These are phyloP conservation scores for Metarhizium sp. DNA, from an alignment of 2,329 filamentous ascomycete species.

Conservation along the genomic window DNA sequence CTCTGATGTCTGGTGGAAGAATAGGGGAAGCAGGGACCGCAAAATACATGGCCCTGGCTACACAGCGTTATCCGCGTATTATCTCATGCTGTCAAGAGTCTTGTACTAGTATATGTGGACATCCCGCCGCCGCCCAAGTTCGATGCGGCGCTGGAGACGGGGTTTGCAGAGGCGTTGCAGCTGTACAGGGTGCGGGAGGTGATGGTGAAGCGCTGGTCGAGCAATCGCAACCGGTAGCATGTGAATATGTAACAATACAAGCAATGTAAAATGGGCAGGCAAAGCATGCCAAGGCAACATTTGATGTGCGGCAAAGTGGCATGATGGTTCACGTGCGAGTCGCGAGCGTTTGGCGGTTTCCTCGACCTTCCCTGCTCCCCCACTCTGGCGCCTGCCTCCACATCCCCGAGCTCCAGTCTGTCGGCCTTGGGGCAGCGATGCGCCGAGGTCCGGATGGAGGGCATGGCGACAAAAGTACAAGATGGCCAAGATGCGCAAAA, in stretches of 20 bases:
- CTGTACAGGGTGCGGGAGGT: slow-evolving; percentile 74
- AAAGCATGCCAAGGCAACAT: neutral
- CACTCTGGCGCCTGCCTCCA: neutral
- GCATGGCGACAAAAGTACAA: neutral
- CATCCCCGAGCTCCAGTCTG: neutral
- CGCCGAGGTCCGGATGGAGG: too few species aligned
- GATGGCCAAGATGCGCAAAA: neutral
- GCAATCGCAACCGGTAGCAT: slow-evolving; percentile 56
- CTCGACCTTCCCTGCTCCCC: neutral
- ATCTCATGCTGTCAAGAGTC: slow-evolving; percentile 78
- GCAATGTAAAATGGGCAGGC: neutral
- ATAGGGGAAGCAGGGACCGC: slow-evolving; percentile 37
- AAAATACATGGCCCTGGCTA: slow-evolving; percentile 67
- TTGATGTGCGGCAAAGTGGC: neutral
- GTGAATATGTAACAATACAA: slow-evolving; percentile 4
- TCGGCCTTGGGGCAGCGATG: too few species aligned
- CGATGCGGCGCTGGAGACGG: slow-evolving; percentile 33
- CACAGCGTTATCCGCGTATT: slow-evolving; percentile 87
- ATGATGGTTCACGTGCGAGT: too few species aligned
- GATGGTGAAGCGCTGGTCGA: slow-evolving; percentile 72
- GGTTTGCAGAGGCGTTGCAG: slow-evolving; percentile 55
- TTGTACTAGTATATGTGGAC: slow-evolving; percentile 87
- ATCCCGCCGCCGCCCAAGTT: slow-evolving; percentile 59
- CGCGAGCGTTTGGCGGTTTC: too few species aligned
- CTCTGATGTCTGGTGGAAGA: slow-evolving; percentile 62